These are phyloP conservation scores for Fusarium sp. DNA, from an alignment of 2,329 filamentous ascomycete species.

Conservation along the genomic window DNA sequence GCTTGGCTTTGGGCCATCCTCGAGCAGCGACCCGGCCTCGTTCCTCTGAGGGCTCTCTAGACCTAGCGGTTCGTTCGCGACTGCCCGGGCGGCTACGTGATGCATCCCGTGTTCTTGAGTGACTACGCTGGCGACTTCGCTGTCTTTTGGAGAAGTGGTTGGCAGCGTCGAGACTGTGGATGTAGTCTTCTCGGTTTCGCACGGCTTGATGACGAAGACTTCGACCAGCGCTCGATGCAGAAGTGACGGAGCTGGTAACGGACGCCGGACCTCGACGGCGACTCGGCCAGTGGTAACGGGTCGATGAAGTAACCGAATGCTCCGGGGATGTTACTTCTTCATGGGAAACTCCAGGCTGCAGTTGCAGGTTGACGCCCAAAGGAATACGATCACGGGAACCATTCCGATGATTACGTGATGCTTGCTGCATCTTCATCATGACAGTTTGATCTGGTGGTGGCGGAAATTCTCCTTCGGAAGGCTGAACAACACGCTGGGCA, in stretches of 20 bases:
- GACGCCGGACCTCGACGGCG: constrained; percentile 66
- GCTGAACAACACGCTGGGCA: constrained; percentile 51
- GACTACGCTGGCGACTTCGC: constrained; percentile 66
- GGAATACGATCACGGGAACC: constrained; percentile 84
- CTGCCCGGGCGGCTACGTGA: constrained; percentile 60
- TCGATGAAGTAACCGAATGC: constrained; percentile 64
- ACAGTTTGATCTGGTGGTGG: constrained; percentile 71
- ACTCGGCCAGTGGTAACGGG: constrained; percentile 66
- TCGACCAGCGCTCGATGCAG: constrained; percentile 63
- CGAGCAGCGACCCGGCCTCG: constrained; percentile 74
- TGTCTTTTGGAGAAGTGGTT: constrained; percentile 69
- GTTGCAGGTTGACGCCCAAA: constrained; percentile 72
- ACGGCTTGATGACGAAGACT: constrained; percentile 61
- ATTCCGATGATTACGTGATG: constrained; percentile 69
- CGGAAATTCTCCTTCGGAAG: constrained; percentile 57
- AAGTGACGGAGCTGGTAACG: constrained; percentile 67
- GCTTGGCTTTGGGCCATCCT: constrained; percentile 78
- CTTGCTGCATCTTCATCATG: constrained; percentile 70
- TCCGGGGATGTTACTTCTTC: constrained; percentile 68
- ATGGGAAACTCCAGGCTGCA: constrained; percentile 67
- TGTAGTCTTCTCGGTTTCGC: constrained; percentile 82
- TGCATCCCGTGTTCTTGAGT: constrained; percentile 58
- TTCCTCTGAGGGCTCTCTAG: constrained; percentile 74
- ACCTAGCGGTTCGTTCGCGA: constrained; percentile 62
- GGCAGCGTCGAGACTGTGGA: constrained; percentile 85